Percentiles rank a stretch among this genome's conserved stretches.
phyloP scores from a whole-genome alignment of 225 moss, liverwort and hornwort genomes.

The Physcomitrellopsis africana region DNA sequence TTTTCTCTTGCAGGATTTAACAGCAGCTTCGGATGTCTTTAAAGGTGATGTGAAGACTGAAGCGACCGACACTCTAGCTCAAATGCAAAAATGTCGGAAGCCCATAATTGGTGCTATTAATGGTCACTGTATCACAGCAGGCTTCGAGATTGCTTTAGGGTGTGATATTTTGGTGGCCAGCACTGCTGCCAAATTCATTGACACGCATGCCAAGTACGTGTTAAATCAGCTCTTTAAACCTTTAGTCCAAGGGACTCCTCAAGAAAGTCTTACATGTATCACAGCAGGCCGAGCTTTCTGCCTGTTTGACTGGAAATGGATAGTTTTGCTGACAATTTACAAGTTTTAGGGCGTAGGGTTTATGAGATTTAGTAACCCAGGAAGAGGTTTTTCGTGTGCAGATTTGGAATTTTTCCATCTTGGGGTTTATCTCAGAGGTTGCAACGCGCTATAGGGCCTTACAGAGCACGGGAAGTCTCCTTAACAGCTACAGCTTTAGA shows the following conservation, averaged over 20 bases:
- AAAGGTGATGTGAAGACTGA: slow-evolving; percentile 63
- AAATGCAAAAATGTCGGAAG: slow-evolving; percentile 86
- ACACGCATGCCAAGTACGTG: slow-evolving; percentile 92
- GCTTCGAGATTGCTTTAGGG: slow-evolving; percentile 85
- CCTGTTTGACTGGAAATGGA: too few species aligned
- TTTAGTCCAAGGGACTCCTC: not conserved
- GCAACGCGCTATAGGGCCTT: slow-evolving; percentile 72
- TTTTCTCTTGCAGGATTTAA: slow-evolving; percentile 66
- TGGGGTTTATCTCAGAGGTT: slow-evolving; percentile 96
- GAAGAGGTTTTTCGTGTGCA: slow-evolving; percentile 30
- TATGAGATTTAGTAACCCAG: too few species aligned
- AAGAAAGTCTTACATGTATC: too few species aligned
- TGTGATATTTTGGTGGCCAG: slow-evolving; percentile 96
- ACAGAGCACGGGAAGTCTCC: slow-evolving; percentile 81
- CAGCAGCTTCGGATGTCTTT: slow-evolving; percentile 81
- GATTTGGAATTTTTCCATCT: slow-evolving; percentile 95
- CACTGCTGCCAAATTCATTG: slow-evolving; percentile 82
- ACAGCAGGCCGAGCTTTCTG: too few species aligned
- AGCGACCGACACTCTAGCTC: slow-evolving; percentile 63
- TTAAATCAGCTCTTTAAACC: not conserved
- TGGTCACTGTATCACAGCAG: slow-evolving; percentile 85
- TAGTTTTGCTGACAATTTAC: too few species aligned
- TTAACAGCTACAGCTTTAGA: slow-evolving; percentile 78
- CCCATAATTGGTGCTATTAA: slow-evolving; percentile 97
- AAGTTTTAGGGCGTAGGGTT: too few species aligned